A percentile compares a stretch with the other conserved stretches of the same genome.
Conservation (phyloP, 2,329 filamentous ascomycete species). For the Colletotrichum sp. region DNA sequence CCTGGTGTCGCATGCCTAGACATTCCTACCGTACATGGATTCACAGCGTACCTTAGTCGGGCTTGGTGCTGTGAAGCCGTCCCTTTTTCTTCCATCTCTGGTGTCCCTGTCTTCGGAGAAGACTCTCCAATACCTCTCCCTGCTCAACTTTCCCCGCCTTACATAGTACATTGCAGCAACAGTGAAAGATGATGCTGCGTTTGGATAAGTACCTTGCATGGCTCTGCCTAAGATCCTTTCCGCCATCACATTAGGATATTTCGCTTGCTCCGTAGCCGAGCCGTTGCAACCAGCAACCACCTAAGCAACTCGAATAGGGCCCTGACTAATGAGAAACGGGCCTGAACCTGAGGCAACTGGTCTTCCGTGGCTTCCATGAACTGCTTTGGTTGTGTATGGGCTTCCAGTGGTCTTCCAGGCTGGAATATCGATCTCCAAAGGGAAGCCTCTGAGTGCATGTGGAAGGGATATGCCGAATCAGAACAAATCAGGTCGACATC, state of each 20-base stretch:
- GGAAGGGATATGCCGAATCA: not conserved
- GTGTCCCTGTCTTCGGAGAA: not conserved
- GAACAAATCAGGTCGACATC: not conserved
- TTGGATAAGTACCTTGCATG: constrained; percentile 16
- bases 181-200: not conserved
- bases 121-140: not conserved
- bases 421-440: not conserved
- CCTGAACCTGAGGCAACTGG: not conserved
- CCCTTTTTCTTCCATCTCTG: not conserved
- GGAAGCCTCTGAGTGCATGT: not conserved
- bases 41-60: not conserved
- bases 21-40: not conserved
- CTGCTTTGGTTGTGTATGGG: not conserved
- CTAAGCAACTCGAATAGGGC: not conserved
- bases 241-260: constrained; percentile 6
- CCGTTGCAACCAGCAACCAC: constrained; percentile 15
- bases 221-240: not conserved
- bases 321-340: not conserved
- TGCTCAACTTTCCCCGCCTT: not conserved
- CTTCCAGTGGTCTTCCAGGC: not conserved
- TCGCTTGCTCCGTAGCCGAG: constrained; percentile 12
- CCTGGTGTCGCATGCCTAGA: not conserved
- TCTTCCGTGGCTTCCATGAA: not conserved
- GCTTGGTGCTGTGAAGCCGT: constrained; percentile 4
- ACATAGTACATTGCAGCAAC: not conserved